Evolutionary conservation across 495 filamentous ascomycete species (phyloP), one percentile per base, ranked within the genome.

Genomic region (Zalerion maritima): DNA sequence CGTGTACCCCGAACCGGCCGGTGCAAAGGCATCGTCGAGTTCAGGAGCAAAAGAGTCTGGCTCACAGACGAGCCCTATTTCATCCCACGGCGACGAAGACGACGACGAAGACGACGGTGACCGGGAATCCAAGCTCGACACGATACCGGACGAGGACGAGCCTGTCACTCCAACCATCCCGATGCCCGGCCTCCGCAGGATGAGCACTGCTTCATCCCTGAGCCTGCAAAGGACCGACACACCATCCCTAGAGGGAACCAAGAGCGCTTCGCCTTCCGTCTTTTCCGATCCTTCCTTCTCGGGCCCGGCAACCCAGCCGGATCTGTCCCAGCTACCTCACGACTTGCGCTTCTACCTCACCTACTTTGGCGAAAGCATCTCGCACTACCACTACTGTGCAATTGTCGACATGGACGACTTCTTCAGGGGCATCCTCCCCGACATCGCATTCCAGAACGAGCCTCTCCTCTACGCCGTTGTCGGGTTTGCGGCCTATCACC

Each of bases 401-500:
- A 76, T 78, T 42, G 58, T 58, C 31, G 72, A 81, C 43, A 52
- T 59, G 23, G 61, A 67, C 26, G 55, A 70, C 35, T 93, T 94
- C 41, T 68, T 94, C 34, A 72, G 72, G 28, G 69, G 68, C 6
- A 70, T 60, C 6, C 66, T 89, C 22, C 52, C 81, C 21, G 73
- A 78, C 14, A 55, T 76, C 31, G 86, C 86, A 5, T 47, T 85
- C 17, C 69, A 68, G 16, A 69, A 87, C 47, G 80, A 94, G 27
- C 78, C 87, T 11, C 65, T 97, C 8, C 58, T 94, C 19, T 80
- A 92, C 47, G 89, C 85, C 0, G 62, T 96, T 10, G 81, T 81
- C n/a, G 85, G 78, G 15, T 96, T 93, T 47, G 60, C 87, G 1
- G 83, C 86, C 10, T 97, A 92, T 48, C 85, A 87, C 41, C 64